Conservation (phyloP, 352 stramenopile species). For the Phytophthora chlamydospora region DNA sequence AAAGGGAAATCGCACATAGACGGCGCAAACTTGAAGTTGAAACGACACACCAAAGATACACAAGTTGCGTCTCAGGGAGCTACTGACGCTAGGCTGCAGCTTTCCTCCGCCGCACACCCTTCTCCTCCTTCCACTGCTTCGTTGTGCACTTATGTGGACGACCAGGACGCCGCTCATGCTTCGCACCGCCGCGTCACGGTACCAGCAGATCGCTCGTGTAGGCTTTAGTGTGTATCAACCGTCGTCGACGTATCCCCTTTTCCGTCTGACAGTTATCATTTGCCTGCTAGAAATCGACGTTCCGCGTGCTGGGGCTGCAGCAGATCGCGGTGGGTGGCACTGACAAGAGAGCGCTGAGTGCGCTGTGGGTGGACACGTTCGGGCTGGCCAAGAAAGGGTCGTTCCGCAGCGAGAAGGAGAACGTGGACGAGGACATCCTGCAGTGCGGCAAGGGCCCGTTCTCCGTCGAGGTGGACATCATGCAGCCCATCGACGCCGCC, state of each 20-base stretch:
- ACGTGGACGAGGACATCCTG: constrained; percentile 99
- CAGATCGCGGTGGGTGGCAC: constrained; percentile 96
- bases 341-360: constrained; percentile 88
- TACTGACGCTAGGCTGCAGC: too few species aligned
- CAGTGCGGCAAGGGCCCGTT: constrained; percentile 91
- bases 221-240: neutral
- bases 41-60: too few species aligned
- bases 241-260: neutral
- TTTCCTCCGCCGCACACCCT: too few species aligned
- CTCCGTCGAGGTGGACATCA: constrained; percentile 98
- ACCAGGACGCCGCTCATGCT: constrained; percentile 10
- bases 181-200: constrained; percentile 8
- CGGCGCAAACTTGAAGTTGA: too few species aligned
- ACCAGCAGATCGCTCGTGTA: constrained; percentile 23
- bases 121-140: too few species aligned
- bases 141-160: constrained; percentile 11
- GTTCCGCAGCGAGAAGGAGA: constrained; percentile 92
- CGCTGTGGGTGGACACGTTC: constrained; percentile 88
- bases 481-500: constrained; percentile 95
- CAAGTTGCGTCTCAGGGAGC: too few species aligned
- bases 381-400: constrained; percentile 71
- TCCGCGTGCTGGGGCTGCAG: constrained; percentile 96
- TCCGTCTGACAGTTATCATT: neutral
- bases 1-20: too few species aligned
- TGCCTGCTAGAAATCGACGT: constrained; percentile 64